Evolutionary conservation across 1,284 basidiomycete genomes (phyloP).

Genomic region (Naganishia liquefaciens): DNA sequence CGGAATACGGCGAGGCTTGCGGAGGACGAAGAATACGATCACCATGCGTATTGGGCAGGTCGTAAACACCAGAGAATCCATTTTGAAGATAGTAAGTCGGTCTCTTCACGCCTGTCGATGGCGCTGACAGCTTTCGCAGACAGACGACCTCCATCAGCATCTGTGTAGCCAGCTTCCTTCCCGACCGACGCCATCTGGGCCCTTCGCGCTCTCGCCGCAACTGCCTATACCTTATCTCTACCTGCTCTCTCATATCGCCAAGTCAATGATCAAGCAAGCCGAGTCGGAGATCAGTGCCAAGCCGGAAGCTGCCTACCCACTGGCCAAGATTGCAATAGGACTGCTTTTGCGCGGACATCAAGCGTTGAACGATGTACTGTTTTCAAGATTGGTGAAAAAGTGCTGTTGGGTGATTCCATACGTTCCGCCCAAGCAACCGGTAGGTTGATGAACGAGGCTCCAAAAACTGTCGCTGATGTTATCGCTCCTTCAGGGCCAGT

Average conservation of each 20-base stretch:
- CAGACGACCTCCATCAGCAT: slow-evolving; percentile 64
- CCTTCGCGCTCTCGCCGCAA: slow-evolving; percentile 47
- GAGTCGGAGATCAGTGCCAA: slow-evolving; percentile 92
- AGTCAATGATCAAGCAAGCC: slow-evolving; percentile 86
- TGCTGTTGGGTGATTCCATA: slow-evolving; percentile 61
- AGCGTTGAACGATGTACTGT: slow-evolving; percentile 73
- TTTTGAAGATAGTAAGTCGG: slow-evolving; percentile 67
- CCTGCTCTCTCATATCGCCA: slow-evolving; percentile 80
- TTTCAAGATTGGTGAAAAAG: slow-evolving; percentile 78
- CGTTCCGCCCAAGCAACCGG: slow-evolving; percentile 49
- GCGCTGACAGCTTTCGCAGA: slow-evolving; percentile 53
- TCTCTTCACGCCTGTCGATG: slow-evolving; percentile 24
- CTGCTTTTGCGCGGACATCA: slow-evolving; percentile 63
- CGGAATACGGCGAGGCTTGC: slow-evolving; percentile 56
- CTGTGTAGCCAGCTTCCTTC: slow-evolving; percentile 53
- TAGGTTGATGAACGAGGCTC: slow-evolving; percentile 36
- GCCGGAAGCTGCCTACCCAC: slow-evolving; percentile 76
- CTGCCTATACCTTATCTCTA: slow-evolving; percentile 62
- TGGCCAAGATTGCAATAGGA: slow-evolving; percentile 73
- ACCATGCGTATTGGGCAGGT: slow-evolving; percentile 90
- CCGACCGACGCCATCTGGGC: slow-evolving; percentile 53
- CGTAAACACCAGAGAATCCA: slow-evolving; percentile 73
- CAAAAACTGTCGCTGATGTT: slow-evolving; percentile 3
- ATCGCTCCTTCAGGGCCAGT: slow-evolving; percentile 47
- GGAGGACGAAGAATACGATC: slow-evolving; percentile 72